Evolutionary conservation across 805 yeast genomes (phyloP), one percentile per base, ranked within the genome.

Genomic region (Kluyveromyces siamensis): DNA sequence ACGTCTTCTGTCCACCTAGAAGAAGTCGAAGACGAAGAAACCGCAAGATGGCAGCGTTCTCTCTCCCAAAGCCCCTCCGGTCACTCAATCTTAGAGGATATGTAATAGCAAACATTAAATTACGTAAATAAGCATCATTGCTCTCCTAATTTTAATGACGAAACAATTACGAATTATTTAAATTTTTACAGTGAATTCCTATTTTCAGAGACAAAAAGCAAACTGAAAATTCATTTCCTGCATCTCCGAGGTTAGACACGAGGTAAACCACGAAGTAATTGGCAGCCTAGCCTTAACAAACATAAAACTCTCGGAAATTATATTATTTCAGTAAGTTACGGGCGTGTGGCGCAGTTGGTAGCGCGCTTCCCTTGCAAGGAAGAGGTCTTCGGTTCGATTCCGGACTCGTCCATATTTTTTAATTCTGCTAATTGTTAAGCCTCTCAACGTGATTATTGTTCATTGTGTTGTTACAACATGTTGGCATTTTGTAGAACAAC

Each of bases 381-480:
- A 76, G 75, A 77, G 82, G 83, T 78, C 83, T 76, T 77, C 79
- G 82, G 83, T 77, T 78, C 82, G 79, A 77, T 72, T 77, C 83
- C 81, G 77, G 78, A 76, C 81, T 77, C 79, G 82, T 77, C 82
- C 82, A 77, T 50, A 5, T 2, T 21, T 21, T 21, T 21, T 21
- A 21, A 21, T 21, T 21, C 6, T 21, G n/a, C n/a, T n/a, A n/a
- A n/a, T n/a, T n/a, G n/a, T n/a, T n/a, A n/a, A n/a, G n/a, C 25
- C 25, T 21, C 6, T 21, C 25, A 21, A 21, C 25, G 25, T 21
- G 25, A 6, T 3, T 6, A 21, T 21, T 21, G 25, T 3, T 3
- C 25, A 21, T 21, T 21, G 25, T 3, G 25, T 4, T 21, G 3
- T 21, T 21, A 21, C 25, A 21, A 21, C 25, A 4, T 6, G 3